phyloP scores from a whole-genome alignment of 768 basidiomycete genomes.

The Rhizopogon vinicolor region DNA sequence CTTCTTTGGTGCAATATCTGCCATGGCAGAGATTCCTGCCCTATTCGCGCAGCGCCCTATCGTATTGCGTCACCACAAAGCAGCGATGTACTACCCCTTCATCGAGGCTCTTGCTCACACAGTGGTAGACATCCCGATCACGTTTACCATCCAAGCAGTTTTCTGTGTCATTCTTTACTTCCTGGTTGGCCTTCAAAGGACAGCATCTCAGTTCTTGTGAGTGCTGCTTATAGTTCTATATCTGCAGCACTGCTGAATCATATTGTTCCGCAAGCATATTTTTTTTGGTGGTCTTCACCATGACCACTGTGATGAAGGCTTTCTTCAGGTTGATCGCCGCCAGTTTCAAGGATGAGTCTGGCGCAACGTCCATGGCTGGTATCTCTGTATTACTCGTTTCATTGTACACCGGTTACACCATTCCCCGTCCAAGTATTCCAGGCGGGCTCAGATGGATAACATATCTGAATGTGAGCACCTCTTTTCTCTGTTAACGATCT shows the following conservation, averaged over 20 bases:
- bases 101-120: conserved; percentile 39
- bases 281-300: conserved; percentile 46
- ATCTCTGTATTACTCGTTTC: conserved; percentile 32
- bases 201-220: conserved; percentile 16
- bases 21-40: conserved; percentile 49
- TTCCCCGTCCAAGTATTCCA: conserved; percentile 13
- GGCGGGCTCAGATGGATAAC: conserved; percentile 14
- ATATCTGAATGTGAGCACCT: conserved; percentile 22
- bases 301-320: conserved; percentile 62
- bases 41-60: conserved; percentile 41
- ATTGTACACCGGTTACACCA: conserved; percentile 40
- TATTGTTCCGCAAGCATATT: conserved; percentile 46
- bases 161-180: conserved; percentile 14
- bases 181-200: conserved; percentile 14
- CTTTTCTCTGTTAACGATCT: conserved; percentile 32
- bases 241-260: conserved; percentile 36
- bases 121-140: conserved; percentile 42
- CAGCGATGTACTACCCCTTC: conserved; percentile 47
- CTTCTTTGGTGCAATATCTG: conserved; percentile 48
- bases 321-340: conserved; percentile 70
- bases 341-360: conserved; percentile 44
- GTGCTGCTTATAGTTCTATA: conserved; percentile 13
- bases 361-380: conserved; percentile 35
- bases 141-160: conserved; percentile 13
- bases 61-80: conserved; percentile 36